These are phyloP conservation scores for Didymellaceae sp. DNA, from an alignment of 2,329 filamentous ascomycete genomes.

Conservation along the genomic window DNA sequence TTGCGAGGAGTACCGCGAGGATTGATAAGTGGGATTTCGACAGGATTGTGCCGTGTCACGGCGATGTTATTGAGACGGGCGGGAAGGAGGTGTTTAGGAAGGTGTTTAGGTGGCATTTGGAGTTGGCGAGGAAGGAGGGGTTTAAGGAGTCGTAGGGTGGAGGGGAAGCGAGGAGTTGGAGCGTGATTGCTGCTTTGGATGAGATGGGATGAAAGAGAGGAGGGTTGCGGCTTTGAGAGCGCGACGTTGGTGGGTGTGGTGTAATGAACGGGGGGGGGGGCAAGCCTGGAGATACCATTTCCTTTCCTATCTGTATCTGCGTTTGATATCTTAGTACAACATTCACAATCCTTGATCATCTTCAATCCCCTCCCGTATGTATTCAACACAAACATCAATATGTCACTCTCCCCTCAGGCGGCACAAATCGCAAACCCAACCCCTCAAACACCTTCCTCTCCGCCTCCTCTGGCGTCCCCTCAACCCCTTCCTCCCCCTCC, in stretches of 20 bases:
- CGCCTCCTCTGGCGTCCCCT: conserved; percentile 69
- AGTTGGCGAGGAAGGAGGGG: conserved; percentile 40
- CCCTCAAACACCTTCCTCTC: conserved; percentile 81
- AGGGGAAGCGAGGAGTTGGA: no score
- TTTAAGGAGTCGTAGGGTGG: conserved; percentile 9
- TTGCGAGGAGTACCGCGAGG: conserved; percentile 70
- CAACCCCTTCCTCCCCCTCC: conserved; percentile 56
- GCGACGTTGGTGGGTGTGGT: not conserved
- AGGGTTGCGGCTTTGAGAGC: not conserved
- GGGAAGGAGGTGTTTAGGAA: conserved; percentile 79
- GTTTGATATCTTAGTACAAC: no score
- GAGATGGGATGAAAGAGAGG: not conserved
- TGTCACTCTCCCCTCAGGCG: conserved; percentile 54
- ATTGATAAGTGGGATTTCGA: conserved; percentile 86
- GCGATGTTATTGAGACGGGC: conserved; percentile 79
- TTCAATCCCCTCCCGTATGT: no score
- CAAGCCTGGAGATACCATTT: no score
- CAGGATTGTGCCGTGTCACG: conserved; percentile 88
- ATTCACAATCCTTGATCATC: no score
- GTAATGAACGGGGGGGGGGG: not conserved
- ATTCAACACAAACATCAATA: no score
- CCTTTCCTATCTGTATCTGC: no score
- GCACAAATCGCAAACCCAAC: conserved; percentile 64
- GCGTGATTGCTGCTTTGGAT: no score
- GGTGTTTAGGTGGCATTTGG: conserved; percentile 83